phyloP scores from a whole-genome alignment of 2,329 filamentous ascomycete genomes.

The Gnomoniopsis sp. region DNA sequence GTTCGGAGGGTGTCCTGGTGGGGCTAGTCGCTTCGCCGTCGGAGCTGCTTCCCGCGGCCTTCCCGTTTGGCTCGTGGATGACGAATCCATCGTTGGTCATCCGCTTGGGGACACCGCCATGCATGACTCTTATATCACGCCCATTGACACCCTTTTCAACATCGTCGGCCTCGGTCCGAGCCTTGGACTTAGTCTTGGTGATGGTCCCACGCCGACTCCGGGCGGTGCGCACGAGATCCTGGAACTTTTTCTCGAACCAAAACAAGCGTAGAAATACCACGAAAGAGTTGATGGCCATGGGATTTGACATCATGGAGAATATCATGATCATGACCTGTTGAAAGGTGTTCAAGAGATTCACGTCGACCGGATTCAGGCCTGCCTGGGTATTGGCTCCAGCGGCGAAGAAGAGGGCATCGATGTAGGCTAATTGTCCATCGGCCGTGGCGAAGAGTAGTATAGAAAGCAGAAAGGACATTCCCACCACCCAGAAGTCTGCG shows the following conservation, averaged over 20 bases:
- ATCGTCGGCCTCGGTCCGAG: constrained; percentile 40
- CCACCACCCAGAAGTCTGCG: constrained; percentile 75
- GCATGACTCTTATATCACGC: constrained; percentile 64
- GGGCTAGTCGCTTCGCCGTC: constrained; percentile 7
- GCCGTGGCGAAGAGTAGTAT: constrained; percentile 67
- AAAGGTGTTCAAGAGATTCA: constrained; percentile 66
- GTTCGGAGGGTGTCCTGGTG: constrained; percentile 11
- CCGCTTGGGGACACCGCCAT: constrained; percentile 50
- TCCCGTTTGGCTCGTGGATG: constrained; percentile 34
- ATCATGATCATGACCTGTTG: constrained; percentile 73
- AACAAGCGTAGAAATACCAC: constrained; percentile 92
- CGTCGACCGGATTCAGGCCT: constrained; percentile 77
- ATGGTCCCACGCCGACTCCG: constrained; percentile 61
- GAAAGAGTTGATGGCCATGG: constrained; percentile 77
- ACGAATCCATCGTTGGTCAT: constrained; percentile 60
- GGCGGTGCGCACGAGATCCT: constrained; percentile 74
- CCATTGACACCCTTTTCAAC: constrained; percentile 63
- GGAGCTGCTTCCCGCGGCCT: constrained; percentile 24
- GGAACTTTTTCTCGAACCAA: constrained; percentile 97
- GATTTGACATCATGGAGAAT: constrained; percentile 71
- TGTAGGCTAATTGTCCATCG: constrained; percentile 64
- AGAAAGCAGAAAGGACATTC: constrained; percentile 69
- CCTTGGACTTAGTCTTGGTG: constrained; percentile 57
- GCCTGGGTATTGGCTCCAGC: constrained; percentile 86
- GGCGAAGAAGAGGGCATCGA: constrained; percentile 88